Evolutionary conservation across 768 basidiomycete species (phyloP).

Genomic region (Terana coerulea): DNA sequence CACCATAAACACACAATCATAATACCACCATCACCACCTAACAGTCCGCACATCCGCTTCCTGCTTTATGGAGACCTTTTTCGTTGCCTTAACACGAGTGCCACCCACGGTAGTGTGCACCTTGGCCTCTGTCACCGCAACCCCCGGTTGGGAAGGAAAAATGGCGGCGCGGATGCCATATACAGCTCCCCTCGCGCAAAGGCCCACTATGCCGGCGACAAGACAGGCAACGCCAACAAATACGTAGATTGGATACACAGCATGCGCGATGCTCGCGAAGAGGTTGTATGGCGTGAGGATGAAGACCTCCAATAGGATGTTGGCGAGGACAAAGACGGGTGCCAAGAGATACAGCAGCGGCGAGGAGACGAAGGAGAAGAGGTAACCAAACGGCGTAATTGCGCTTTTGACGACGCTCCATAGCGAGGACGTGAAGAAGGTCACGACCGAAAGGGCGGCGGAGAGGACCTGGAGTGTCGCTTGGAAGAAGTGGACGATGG

Average conservation of each 20-base stretch:
- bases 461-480: not conserved
- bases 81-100: not conserved
- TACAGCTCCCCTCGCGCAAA: conserved; percentile 14
- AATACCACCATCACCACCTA: not conserved
- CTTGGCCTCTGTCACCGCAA: too few species aligned
- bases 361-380: conserved; percentile 20
- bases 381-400: not conserved
- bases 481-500: conserved; percentile 12
- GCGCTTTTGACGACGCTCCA: not conserved
- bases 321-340: conserved; percentile 41
- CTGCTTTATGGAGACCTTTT: conserved; percentile 2
- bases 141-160: too few species aligned
- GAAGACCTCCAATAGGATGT: conserved; percentile 38
- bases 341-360: conserved; percentile 39
- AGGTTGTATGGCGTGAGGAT: conserved; percentile 44
- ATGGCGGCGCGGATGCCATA: too few species aligned
- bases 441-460: not conserved
- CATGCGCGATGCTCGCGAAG: conserved; percentile 7
- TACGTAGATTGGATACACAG: conserved; percentile 25
- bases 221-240: conserved; percentile 20
- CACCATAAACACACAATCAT: not conserved
- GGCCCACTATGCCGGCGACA: conserved; percentile 16
- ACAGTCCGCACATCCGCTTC: not conserved
- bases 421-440: not conserved
- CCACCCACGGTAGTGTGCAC: too few species aligned